phyloP scores from a whole-genome alignment of 2,329 filamentous ascomycete genomes.

The Gliomastix tumulicola region DNA sequence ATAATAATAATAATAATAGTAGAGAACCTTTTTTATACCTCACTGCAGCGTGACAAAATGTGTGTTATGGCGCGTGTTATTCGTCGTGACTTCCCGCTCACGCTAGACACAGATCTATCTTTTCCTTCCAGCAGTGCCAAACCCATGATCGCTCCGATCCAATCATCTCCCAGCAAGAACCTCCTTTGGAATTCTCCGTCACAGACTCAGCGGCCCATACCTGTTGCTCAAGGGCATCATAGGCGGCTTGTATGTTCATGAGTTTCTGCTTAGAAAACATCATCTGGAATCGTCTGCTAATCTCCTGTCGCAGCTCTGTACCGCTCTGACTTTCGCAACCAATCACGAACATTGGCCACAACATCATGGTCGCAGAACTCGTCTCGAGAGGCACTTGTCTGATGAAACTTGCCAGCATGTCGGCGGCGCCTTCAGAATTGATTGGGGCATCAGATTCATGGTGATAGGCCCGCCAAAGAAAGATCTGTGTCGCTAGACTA shows the following conservation, averaged over 20 bases:
- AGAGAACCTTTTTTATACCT: too few species aligned
- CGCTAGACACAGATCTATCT: not conserved
- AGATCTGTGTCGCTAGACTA: not conserved
- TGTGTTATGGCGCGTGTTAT: too few species aligned
- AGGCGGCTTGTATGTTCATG: not conserved
- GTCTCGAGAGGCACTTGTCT: not conserved
- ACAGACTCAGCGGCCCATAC: not conserved
- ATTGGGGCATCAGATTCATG: not conserved
- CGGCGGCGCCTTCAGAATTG: too few species aligned
- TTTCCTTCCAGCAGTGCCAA: not conserved
- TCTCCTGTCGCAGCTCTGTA: not conserved
- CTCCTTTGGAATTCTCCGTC: not conserved
- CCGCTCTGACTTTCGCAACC: not conserved
- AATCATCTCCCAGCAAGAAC: not conserved
- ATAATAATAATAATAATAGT: too few species aligned
- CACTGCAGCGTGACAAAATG: too few species aligned
- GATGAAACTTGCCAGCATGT: too few species aligned
- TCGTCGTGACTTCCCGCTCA: too few species aligned
- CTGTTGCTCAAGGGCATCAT: not conserved
- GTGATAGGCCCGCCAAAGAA: not conserved
- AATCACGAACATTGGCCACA: not conserved
- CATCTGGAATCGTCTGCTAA: not conserved
- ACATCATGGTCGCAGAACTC: not conserved
- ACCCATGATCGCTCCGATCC: too few species aligned
- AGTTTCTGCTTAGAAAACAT: not conserved